Conservation (phyloP, 768 basidiomycete genomes). For the Russula lepida region DNA sequence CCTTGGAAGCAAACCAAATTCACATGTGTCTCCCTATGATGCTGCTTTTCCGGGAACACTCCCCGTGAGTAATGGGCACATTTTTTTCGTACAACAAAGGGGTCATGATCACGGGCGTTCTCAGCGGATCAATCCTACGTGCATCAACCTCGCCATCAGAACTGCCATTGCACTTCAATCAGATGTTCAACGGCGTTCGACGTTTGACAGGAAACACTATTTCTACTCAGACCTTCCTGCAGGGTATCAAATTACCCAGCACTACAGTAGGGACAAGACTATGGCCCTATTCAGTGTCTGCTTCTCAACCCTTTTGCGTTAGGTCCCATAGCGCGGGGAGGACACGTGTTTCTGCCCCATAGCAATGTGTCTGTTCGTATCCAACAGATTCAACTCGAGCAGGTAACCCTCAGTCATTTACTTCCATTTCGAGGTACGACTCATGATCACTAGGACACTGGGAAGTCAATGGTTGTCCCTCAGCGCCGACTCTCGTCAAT, state of each 20-base stretch:
- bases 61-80: conserved; percentile 47
- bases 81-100: not conserved
- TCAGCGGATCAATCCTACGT: conserved; percentile 54
- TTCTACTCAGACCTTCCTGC: conserved; percentile 92
- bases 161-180: conserved; percentile 72
- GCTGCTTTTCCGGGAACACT: conserved; percentile 91
- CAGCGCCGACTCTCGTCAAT: conserved; percentile 49
- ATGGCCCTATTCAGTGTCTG: not conserved
- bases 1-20: conserved; percentile 54
- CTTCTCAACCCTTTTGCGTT: not conserved
- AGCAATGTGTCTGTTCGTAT: conserved; percentile 55
- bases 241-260: conserved; percentile 81
- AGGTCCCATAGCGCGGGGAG: conserved; percentile 77
- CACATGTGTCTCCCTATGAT: conserved; percentile 67
- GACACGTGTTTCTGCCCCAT: conserved; percentile 42
- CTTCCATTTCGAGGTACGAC: not conserved
- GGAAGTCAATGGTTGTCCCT: conserved; percentile 63
- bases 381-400: conserved; percentile 92
- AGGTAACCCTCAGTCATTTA: conserved; percentile 36
- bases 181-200: conserved; percentile 56
- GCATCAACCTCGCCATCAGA: conserved; percentile 71
- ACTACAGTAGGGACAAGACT: conserved; percentile 3
- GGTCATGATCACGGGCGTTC: not conserved
- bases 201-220: conserved; percentile 97
- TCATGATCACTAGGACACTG: conserved; percentile 63